Base-by-base conservation (phyloP, 352 stramenopile genomes). In the Phytophthora agathidicida region DNA sequence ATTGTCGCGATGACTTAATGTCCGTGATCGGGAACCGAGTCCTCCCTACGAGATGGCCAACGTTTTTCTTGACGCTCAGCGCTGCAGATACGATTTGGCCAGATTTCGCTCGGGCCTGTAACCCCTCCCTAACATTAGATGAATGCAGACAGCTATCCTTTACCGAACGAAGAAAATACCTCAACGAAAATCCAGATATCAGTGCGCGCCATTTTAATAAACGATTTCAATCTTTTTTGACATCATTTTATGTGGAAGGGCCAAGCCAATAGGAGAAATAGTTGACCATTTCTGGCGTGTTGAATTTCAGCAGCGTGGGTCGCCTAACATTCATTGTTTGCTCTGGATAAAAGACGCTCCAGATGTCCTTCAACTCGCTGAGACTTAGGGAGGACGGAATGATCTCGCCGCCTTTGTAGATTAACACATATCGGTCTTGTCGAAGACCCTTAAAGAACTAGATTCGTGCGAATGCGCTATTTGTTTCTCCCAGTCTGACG, bases 281-380 rank as follows among this genome's bases (percentile, higher is more conserved):
- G n/a, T 33, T 0, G 55, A 68, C 16, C 49, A 42, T 14, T 68
- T 75, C 30, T 75, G 66, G 60, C 48, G 60, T 3, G 50, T 74
- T 0, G 50, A 74, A 26, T 71, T 65, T 55, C 59, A 70, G 17
- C 39, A 57, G 1, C 49, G 60, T 13, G 60, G 65, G 2, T 75
- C 65, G 0, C 65, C 63, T 0, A 54, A 62, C 11, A 63, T 68
- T 5, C 49, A 74, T 19, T 43, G 24, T 1, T 53, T 68, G 1
- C 35, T 75, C 1, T 71, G 66, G 60, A 42, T 68, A 7, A 62
- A 65, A 37, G 24, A 65, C 17, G 47, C 52, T 5, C 54, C 62
- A 5, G 39, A 65, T 16, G 50, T 71, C 0, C 8, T 71, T 0
- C 9, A 67, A 16, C 16, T 64, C 7, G 53, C 49, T 5, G 13